Evolutionary conservation across 148 eudicot species (phyloP).

Genomic region (Rhododendron williamsianum): DNA sequence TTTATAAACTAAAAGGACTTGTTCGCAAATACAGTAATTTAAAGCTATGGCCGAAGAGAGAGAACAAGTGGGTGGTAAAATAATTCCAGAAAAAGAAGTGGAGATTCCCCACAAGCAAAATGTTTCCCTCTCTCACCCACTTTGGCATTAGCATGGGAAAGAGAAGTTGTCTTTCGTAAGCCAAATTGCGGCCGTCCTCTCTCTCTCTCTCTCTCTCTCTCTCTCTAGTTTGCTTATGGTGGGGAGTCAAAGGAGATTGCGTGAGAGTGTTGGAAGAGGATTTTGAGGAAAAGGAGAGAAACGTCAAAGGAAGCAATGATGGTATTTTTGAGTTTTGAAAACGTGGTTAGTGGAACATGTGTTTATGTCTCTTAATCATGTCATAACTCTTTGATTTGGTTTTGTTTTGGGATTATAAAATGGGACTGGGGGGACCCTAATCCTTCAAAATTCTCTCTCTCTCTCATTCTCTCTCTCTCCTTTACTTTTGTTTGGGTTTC

Average conservation of each 20-base stretch:
- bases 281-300: conserved; percentile 17
- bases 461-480: background rate
- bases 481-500: background rate
- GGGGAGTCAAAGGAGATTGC: conserved; percentile 49
- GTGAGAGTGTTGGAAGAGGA: conserved; percentile 46
- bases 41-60: background rate
- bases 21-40: background rate
- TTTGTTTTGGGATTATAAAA: background rate
- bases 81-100: background rate
- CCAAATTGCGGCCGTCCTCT: conserved; percentile 24
- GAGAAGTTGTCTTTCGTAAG: conserved; percentile 7
- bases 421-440: background rate
- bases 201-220: background rate
- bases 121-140: conserved; percentile 19
- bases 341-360: conserved; percentile 4
- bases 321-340: conserved; percentile 2
- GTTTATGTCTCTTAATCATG: background rate
- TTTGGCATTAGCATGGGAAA: conserved; percentile 3
- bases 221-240: conserved; percentile 10
- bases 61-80: background rate
- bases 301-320: conserved; percentile 21
- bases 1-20: background rate
- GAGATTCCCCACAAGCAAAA: conserved; percentile 27
- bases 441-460: background rate
- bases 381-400: background rate